phyloP scores from a whole-genome alignment of 345 rosid species.

The Erodium maritimum region DNA sequence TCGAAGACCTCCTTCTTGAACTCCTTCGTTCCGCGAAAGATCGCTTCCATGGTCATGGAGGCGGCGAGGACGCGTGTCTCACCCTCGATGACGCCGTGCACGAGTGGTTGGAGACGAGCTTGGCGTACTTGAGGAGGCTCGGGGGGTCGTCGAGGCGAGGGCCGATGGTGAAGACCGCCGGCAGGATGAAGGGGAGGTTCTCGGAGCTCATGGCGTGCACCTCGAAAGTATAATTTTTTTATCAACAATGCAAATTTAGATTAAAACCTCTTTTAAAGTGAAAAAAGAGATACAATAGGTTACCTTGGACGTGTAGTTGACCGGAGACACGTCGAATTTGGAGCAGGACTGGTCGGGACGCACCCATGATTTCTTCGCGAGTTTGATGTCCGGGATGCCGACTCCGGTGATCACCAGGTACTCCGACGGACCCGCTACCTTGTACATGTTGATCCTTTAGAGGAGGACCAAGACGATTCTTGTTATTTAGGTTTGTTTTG shows the following conservation, averaged over 20 bases:
- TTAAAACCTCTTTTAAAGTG: too few species aligned
- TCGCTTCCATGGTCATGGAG: slow-evolving; percentile 81
- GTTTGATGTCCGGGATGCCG: slow-evolving; percentile 48
- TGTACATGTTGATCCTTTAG: slow-evolving; percentile 46
- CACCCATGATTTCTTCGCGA: slow-evolving; percentile 58
- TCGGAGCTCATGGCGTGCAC: slow-evolving; percentile 90
- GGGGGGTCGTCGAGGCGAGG: slow-evolving; percentile 45
- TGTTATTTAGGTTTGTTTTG: too few species aligned
- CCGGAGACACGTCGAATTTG: slow-evolving; percentile 60
- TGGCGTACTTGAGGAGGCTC: slow-evolving; percentile 48
- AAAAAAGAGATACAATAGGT: too few species aligned
- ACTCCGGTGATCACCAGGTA: slow-evolving; percentile 49
- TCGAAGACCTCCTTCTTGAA: slow-evolving; percentile 67
- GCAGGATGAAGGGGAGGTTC: slow-evolving; percentile 73
- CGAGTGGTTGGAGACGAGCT: slow-evolving; percentile 57
- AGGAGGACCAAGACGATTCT: too few species aligned
- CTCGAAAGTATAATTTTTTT: too few species aligned
- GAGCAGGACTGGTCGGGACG: slow-evolving; percentile 50
- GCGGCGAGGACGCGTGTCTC: slow-evolving; percentile 84
- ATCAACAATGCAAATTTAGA: too few species aligned
- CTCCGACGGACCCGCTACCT: slow-evolving; percentile 48
- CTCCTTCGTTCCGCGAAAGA: slow-evolving; percentile 61
- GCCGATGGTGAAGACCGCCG: slow-evolving; percentile 68
- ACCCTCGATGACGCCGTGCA: slow-evolving; percentile 73
- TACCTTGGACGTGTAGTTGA: slow-evolving; percentile 72